Percentiles rank a stretch among this genome's conserved stretches.
These are phyloP conservation scores for Bassia scoparia DNA, from an alignment of 148 eudicot genomes.

Conservation along the genomic window DNA sequence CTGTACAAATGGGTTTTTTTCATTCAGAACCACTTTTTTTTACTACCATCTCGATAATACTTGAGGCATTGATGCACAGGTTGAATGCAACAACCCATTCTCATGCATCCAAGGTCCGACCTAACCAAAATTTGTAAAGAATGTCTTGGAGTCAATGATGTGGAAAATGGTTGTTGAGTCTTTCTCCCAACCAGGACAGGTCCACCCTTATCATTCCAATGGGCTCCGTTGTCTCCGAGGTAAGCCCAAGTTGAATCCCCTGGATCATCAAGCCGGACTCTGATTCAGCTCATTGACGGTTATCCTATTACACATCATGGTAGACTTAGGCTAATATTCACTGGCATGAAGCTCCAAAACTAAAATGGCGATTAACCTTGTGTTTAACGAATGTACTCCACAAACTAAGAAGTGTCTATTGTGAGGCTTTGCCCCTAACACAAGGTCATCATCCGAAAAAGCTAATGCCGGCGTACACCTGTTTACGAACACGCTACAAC, in stretches of 20 bases:
- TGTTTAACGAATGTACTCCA: not conserved
- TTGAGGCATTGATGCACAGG: not conserved
- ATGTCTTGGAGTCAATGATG: not conserved
- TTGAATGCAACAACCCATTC: not conserved
- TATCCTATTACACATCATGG: not conserved
- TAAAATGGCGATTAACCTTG: not conserved
- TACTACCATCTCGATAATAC: not conserved
- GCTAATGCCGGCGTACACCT: not conserved
- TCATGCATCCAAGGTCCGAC: not conserved
- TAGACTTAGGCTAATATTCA: conserved; percentile 10
- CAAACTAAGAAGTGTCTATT: not conserved
- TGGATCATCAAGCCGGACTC: not conserved
- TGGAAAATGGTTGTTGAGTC: not conserved
- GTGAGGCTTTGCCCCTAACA: not conserved
- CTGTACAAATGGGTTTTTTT: not conserved
- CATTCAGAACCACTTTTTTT: not conserved
- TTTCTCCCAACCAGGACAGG: not conserved
- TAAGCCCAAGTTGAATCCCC: not conserved
- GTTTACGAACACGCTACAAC: not conserved
- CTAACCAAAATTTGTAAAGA: not conserved
- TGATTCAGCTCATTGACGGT: not conserved
- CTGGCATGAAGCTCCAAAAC: not conserved
- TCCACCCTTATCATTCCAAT: not conserved
- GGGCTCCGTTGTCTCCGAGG: not conserved
- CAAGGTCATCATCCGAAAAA: not conserved